Base-by-base conservation (phyloP, 305 asterid species). In the Fraxinus dipetala region DNA sequence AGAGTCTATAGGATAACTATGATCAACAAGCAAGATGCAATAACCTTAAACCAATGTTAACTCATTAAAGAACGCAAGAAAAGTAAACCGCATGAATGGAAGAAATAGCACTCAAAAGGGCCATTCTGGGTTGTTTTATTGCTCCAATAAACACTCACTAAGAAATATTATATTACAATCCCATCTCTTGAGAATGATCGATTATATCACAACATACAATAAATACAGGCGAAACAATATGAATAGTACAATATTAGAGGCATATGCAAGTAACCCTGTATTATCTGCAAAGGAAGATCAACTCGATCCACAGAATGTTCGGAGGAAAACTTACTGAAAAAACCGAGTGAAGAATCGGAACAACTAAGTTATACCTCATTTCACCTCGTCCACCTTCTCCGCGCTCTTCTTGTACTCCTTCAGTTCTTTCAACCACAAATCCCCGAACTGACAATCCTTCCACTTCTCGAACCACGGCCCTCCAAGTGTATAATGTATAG, bases 381-480 rank as follows among this genome's bases (percentile, higher is more conserved):
- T 48, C 34, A 24, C 77, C 84, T 81, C 86, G 79, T 89, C 85
- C 14, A 1, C 81, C 76, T 86, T 87, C 90, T 85, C 83, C n/a
- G 35, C 18, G 5, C 78, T 73, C 83, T 83, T 87, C 79, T 89
- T 73, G 43, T 78, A 93, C 82, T 92, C 98, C 78, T 91, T 91
- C 89, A 93, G 85, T 83, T 93, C 97, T 59, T 85, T 88, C 88
- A 95, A 78, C 99, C 99, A 95, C 48, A 95, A 80, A 82, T 90
- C 95, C 35, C 92, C 97, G 86, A 95, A 93, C 85, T 93, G 97
- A 56, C 98, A 95, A 85, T 91, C 96, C 87, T 90, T 92, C 97
- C 98, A 95, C 74, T 91, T 91, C 87, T 95, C 97, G 36, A 95
- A 95, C 99, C 99, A 95, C n/a, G 99, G 99, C 11, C 99, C 99